phyloP scores from a whole-genome alignment of 768 basidiomycete species.

The Boletus reticuloceps region DNA sequence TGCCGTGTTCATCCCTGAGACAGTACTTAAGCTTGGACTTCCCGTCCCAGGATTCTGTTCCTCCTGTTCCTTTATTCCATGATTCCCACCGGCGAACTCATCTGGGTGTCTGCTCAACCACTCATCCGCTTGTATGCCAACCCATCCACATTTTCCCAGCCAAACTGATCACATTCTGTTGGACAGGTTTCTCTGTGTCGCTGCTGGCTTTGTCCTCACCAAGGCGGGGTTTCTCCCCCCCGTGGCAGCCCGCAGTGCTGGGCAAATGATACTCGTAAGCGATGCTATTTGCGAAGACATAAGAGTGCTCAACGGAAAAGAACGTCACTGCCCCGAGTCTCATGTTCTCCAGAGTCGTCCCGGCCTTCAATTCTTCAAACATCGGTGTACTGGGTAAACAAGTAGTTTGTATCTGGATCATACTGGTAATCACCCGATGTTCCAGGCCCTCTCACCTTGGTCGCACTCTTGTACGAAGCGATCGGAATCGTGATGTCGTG shows the following conservation, averaged over 20 bases:
- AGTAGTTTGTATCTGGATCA: background rate
- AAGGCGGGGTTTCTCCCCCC: conserved; percentile 60
- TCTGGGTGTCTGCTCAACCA: conserved; percentile 63
- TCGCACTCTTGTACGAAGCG: conserved; percentile 56
- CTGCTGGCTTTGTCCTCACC: conserved; percentile 55
- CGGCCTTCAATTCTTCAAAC: conserved; percentile 59
- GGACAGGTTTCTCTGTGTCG: conserved; percentile 51
- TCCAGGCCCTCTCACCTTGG: conserved; percentile 59
- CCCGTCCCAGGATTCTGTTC: background rate
- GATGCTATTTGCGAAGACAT: background rate
- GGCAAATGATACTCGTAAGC: conserved; percentile 54
- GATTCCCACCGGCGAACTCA: conserved; percentile 42
- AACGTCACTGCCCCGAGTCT: conserved; percentile 64
- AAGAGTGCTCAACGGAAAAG: conserved; percentile 13
- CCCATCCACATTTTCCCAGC: background rate
- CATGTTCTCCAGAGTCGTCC: conserved; percentile 71
- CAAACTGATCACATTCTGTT: conserved; percentile 1
- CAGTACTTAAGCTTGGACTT: too few relatives aligned
- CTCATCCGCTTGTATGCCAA: conserved; percentile 53
- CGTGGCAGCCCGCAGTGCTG: conserved; percentile 55
- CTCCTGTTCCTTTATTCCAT: conserved; percentile 7
- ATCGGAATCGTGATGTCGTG: conserved; percentile 55
- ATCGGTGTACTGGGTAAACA: conserved; percentile 52
- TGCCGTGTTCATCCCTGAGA: background rate
- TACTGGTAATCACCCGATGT: too few relatives aligned